Percentiles rank a stretch among this genome's conserved stretches.
These are phyloP conservation scores for Pythium utonaiense DNA, from an alignment of 352 stramenopile species.

Conservation along the genomic window DNA sequence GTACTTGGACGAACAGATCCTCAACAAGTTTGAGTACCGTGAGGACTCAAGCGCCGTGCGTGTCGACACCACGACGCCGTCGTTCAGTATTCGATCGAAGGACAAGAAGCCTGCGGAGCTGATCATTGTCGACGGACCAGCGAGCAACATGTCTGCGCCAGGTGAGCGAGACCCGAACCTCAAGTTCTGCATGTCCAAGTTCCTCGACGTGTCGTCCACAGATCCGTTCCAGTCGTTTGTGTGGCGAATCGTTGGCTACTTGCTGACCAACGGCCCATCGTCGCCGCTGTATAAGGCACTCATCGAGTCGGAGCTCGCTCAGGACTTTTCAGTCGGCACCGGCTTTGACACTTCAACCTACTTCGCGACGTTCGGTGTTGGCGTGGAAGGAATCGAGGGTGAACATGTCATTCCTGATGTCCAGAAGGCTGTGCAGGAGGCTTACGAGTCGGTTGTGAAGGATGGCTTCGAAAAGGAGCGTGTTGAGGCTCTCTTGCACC, in stretches of 20 bases:
- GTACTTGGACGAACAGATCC: slow-evolving; percentile 68
- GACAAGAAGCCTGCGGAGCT: slow-evolving; percentile 19
- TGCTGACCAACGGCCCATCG: slow-evolving; percentile 75
- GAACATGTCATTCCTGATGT: slow-evolving; percentile 52
- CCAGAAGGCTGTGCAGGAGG: slow-evolving; percentile 47
- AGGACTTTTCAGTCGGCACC: slow-evolving; percentile 75
- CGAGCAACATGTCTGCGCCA: slow-evolving; percentile 47
- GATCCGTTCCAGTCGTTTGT: slow-evolving; percentile 78
- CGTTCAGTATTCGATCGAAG: slow-evolving; percentile 40
- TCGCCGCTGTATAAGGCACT: slow-evolving; percentile 81
- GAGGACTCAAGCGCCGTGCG: slow-evolving; percentile 42
- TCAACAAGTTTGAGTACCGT: slow-evolving; percentile 63
- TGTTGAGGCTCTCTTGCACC: slow-evolving; percentile 70
- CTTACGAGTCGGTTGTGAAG: slow-evolving; percentile 49
- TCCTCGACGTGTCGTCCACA: slow-evolving; percentile 60
- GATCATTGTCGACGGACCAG: slow-evolving; percentile 45
- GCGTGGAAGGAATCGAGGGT: slow-evolving; percentile 66
- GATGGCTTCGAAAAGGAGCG: slow-evolving; percentile 74
- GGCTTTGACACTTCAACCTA: slow-evolving; percentile 80
- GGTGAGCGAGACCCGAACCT: slow-evolving; percentile 58
- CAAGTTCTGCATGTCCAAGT: slow-evolving; percentile 77
- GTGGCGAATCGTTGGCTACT: slow-evolving; percentile 70
- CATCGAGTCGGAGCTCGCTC: slow-evolving; percentile 70
- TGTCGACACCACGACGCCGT: slow-evolving; percentile 31
- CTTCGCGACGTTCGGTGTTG: slow-evolving; percentile 75